phyloP scores from a whole-genome alignment of 2,329 filamentous ascomycete genomes.

The Chaetomium globosum region DNA sequence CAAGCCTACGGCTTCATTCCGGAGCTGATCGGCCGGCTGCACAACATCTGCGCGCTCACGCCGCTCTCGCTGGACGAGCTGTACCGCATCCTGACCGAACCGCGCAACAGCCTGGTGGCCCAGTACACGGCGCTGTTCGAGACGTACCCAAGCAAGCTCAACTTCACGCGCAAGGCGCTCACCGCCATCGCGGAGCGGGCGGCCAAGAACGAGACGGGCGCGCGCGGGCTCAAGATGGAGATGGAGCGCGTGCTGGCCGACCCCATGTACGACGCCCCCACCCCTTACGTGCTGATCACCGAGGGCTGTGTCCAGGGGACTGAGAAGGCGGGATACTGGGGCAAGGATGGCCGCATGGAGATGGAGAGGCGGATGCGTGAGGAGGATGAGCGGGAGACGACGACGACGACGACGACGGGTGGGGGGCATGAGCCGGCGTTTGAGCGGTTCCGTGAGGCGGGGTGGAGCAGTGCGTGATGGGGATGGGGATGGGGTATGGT shows the following conservation, averaged over 20 bases:
- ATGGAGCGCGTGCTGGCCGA: constrained; percentile 78
- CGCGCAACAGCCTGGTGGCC: constrained; percentile 80
- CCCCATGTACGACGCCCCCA: constrained; percentile 79
- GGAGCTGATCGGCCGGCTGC: constrained; percentile 92
- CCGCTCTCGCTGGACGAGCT: constrained; percentile 70
- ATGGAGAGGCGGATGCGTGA: constrained; percentile 68
- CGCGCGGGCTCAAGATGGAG: constrained; percentile 75
- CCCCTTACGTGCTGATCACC: constrained; percentile 73
- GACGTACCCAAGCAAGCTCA: constrained; percentile 74
- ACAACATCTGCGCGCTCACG: constrained; percentile 83
- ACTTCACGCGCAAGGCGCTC: constrained; percentile 81
- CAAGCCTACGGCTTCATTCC: constrained; percentile 90
- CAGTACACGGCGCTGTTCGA: constrained; percentile 90
- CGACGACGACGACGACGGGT: not conserved
- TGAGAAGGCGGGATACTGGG: constrained; percentile 64
- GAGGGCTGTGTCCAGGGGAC: constrained; percentile 67
- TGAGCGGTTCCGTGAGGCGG: constrained; percentile 51
- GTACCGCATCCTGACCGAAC: constrained; percentile 87
- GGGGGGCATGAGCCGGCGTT: constrained; percentile 39
- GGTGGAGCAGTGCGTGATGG: constrained; percentile 48
- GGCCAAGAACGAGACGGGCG: constrained; percentile 68
- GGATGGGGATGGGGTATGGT: not conserved
- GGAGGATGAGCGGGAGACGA: constrained; percentile 51
- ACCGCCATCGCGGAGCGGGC: constrained; percentile 75
- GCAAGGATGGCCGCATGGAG: constrained; percentile 70